Evolutionary conservation across 306 rosid genomes (phyloP).

Genomic region (Malus orientalis): DNA sequence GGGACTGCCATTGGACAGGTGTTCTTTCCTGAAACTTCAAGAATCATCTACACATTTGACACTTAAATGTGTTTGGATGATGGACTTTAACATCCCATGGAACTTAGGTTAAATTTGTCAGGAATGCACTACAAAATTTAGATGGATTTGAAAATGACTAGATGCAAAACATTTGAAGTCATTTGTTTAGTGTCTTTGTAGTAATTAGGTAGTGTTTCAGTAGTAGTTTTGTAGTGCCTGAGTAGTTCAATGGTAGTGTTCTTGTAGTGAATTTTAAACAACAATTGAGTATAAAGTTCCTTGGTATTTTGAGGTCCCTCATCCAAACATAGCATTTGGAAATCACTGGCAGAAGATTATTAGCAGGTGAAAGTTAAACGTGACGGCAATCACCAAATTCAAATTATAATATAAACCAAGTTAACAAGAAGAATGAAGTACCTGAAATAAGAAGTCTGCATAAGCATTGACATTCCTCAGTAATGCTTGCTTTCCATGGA

Average conservation of each 20-base stretch:
- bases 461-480: constrained; percentile 44
- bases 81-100: too few species aligned
- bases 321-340: neutral
- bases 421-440: constrained; percentile 16
- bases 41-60: neutral
- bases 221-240: neutral
- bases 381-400: neutral
- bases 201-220: too few species aligned
- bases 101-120: too few species aligned
- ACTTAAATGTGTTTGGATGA: neutral
- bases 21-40: neutral
- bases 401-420: neutral
- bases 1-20: neutral
- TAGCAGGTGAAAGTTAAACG: neutral
- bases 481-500: constrained; percentile 37
- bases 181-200: too few species aligned
- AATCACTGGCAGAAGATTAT: neutral
- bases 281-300: neutral
- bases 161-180: too few species aligned
- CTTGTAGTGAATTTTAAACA: neutral
- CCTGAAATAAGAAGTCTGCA: constrained; percentile 77
- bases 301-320: neutral
- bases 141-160: too few species aligned
- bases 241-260: neutral
- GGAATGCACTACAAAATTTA: too few species aligned